A percentile compares a stretch with the other conserved stretches of the same genome.
Evolutionary conservation across 192 early-diverging fungal species (phyloP).

Genomic region (Chytriomyces sp.): DNA sequence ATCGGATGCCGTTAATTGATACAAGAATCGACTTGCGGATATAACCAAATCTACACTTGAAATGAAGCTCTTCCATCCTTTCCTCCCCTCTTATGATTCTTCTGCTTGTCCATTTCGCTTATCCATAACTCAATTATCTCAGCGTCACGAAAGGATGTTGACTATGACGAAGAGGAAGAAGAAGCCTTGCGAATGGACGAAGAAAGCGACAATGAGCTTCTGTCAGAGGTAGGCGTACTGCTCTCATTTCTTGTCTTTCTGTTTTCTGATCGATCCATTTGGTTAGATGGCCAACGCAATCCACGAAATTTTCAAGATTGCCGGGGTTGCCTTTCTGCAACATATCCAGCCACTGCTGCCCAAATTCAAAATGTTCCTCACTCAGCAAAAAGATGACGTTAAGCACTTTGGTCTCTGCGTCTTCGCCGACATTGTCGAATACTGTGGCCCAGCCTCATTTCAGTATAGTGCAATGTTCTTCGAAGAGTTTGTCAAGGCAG

Average conservation of each 20-base stretch:
- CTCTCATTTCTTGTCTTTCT: not conserved
- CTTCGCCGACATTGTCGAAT: slow-evolving; percentile 92
- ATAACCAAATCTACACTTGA: slow-evolving; percentile 44
- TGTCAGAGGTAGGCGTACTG: slow-evolving; percentile 64
- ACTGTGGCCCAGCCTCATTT: slow-evolving; percentile 74
- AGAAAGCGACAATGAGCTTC: slow-evolving; percentile 75
- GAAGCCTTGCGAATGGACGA: slow-evolving; percentile 86
- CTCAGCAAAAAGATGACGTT: slow-evolving; percentile 19
- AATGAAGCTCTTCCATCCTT: slow-evolving; percentile 28
- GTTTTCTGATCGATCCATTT: slow-evolving; percentile 20
- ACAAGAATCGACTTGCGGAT: slow-evolving; percentile 2
- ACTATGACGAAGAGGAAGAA: slow-evolving; percentile 93
- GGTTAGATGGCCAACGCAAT: slow-evolving; percentile 73
- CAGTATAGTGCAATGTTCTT: slow-evolving; percentile 73
- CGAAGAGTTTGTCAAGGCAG: slow-evolving; percentile 58
- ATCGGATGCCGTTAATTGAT: slow-evolving; percentile 19
- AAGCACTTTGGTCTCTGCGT: slow-evolving; percentile 92
- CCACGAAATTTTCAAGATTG: slow-evolving; percentile 79
- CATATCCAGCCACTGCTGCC: slow-evolving; percentile 83
- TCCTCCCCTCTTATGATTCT: not conserved
- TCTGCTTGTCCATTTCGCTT: not conserved
- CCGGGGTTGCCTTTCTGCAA: slow-evolving; percentile 74
- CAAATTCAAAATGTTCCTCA: slow-evolving; percentile 59
- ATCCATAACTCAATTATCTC: not conserved
- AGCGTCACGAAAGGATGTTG: slow-evolving; percentile 72